Conservation (phyloP, 2,329 filamentous ascomycete genomes). For the Amphichorda felina region DNA sequence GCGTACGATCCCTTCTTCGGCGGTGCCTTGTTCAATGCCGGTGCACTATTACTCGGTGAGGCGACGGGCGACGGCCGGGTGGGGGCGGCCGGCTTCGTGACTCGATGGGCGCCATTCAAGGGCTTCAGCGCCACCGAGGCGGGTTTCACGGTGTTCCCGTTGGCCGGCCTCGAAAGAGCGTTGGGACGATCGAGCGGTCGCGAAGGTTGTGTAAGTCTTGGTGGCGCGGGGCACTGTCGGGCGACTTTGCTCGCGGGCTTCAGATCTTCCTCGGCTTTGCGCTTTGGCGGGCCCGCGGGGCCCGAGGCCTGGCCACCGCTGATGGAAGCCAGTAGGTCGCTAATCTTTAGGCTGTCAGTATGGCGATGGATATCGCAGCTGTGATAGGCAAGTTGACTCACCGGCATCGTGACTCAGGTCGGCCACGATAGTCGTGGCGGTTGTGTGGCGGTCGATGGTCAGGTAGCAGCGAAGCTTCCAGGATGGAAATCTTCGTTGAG, state of each 20-base stretch:
- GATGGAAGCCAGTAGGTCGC: conserved; percentile 50
- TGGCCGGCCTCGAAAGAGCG: conserved; percentile 10
- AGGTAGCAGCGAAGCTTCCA: no score
- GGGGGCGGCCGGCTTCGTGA: conserved; percentile 9
- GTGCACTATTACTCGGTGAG: conserved; percentile 22
- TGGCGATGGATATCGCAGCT: no score
- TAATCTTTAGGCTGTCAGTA: conserved; percentile 14
- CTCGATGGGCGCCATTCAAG: conserved; percentile 10
- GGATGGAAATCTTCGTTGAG: no score
- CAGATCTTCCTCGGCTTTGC: conserved; percentile 44
- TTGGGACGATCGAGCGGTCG: conserved; percentile 13
- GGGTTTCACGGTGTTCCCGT: background rate
- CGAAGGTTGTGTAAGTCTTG: conserved; percentile 9
- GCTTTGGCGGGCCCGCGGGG: conserved; percentile 29
- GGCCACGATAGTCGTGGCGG: background rate
- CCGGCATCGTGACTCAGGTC: conserved; percentile 4
- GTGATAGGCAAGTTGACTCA: conserved; percentile 1
- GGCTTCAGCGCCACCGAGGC: conserved; percentile 11
- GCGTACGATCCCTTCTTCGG: conserved; percentile 65
- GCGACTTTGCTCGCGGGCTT: conserved; percentile 28
- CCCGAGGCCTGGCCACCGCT: conserved; percentile 37
- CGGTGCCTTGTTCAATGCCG: conserved; percentile 27
- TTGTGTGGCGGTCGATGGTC: no score
- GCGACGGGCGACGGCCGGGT: conserved; percentile 7
- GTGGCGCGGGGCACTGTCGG: conserved; percentile 13